Conservation (phyloP, 2,329 filamentous ascomycete genomes). For the Trichoderma breve region DNA sequence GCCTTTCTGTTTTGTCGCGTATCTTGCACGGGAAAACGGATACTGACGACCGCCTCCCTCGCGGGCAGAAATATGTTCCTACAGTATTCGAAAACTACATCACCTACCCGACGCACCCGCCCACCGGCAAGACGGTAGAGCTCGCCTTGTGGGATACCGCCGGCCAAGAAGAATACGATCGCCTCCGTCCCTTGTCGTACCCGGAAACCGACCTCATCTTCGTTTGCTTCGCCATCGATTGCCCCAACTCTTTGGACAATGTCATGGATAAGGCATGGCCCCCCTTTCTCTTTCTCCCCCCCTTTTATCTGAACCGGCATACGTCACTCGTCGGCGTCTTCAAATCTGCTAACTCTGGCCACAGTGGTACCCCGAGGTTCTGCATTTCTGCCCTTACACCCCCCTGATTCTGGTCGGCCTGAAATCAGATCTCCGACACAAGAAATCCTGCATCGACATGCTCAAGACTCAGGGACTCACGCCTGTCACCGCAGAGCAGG, state of each 20-base stretch:
- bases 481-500: constrained; percentile 89
- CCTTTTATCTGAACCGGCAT: background rate
- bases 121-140: constrained; percentile 90
- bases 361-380: constrained; percentile 99
- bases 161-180: constrained; percentile 97
- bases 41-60: background rate
- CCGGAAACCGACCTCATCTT: constrained; percentile 97
- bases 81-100: constrained; percentile 99
- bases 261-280: constrained; percentile 88
- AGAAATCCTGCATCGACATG: constrained; percentile 96
- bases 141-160: constrained; percentile 98
- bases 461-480: constrained; percentile 97
- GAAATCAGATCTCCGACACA: constrained; percentile 93
- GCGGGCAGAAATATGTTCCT: constrained; percentile 92
- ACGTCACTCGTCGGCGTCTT: background rate
- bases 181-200: constrained; percentile 91
- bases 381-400: constrained; percentile 97
- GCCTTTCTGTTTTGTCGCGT: background rate
- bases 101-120: constrained; percentile 86
- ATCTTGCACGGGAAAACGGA: background rate
- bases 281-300: background rate
- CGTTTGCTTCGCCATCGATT: constrained; percentile 99
- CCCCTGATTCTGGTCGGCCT: constrained; percentile 93
- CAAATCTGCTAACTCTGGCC: constrained; percentile 28
- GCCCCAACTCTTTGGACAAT: constrained; percentile 95